Base-by-base conservation (phyloP, 208 protist species). In the Trichomonas gallinae region DNA sequence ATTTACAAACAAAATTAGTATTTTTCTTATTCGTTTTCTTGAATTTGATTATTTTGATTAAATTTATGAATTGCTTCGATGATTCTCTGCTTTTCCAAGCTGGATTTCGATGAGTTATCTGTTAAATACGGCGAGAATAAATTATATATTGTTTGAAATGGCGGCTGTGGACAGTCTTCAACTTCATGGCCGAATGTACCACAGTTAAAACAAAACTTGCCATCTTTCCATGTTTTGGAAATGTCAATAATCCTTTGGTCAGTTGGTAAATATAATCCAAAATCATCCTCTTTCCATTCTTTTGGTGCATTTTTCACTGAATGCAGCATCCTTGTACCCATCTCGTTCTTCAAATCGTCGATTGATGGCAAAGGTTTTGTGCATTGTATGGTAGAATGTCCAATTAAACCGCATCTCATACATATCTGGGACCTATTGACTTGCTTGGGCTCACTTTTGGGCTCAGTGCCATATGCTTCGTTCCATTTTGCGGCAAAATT, bases 161-260 rank as follows among this genome's bases (percentile, higher is more conserved):
- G 13, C 26, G 87, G 87, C 8, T 51, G 26, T 34, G 40, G 42
- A 93, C 87, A 93, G 15, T 23, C 44, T 36, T 93, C 44, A 6
- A 13, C 3, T 17, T 23, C 26, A 38, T 93, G 87, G n/a, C 87
- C 87, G 51, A 93, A 93, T 38, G 42, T 44, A 58, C 44, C 87
- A 93, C 87, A 93, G 45, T 93, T 93, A 51, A 93, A 93, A 38
- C 87, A 93, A 36, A 93, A 93, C 26, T 23, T 13, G 10, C 87
- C 87, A 38, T 93, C 87, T 38, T 93, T 93, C 87, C 87, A 93
- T 26, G 87, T 42, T 58, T 51, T 23, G 26, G 8, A 49, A 38
- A 9, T 38, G 31, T 23, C 8, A 17, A 51, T 36, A 26, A 93
- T 51, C 10, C 26, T 0, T 38, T 48, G 11, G 13, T 51, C 13